Evolutionary conservation across 345 rosid genomes (phyloP).

Genomic region (Linum tenue): DNA sequence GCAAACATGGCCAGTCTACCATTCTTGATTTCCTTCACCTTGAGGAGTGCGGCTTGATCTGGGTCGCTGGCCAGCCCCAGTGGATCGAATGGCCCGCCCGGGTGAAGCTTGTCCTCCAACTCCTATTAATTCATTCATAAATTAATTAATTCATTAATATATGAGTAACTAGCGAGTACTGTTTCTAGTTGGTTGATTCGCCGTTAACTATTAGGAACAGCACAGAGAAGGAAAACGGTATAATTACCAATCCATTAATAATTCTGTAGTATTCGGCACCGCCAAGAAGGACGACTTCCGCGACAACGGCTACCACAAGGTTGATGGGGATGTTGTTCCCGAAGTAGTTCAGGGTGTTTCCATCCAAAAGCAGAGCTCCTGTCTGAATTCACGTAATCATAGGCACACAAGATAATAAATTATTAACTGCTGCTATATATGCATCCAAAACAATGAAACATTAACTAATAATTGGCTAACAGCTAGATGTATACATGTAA

Average conservation of each 20-base stretch:
- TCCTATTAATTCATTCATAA: conserved; percentile 27
- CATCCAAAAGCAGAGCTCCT: conserved; percentile 94
- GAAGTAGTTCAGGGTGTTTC: conserved; percentile 90
- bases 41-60: conserved; percentile 83
- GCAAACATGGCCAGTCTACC: conserved; percentile 96
- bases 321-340: conserved; percentile 88
- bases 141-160: no score
- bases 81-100: conserved; percentile 96
- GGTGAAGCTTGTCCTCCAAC: conserved; percentile 93
- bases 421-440: conserved; percentile 6
- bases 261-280: conserved; percentile 98
- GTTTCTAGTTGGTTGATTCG: no score
- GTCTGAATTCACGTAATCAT: conserved; percentile 38
- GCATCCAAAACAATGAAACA: no score
- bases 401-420: background rate
- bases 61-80: conserved; percentile 90
- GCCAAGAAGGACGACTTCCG: conserved; percentile 82
- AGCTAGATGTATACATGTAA: no score
- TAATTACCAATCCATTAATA: conserved; percentile 70
- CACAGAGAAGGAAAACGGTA: no score
- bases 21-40: conserved; percentile 94
- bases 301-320: conserved; percentile 61
- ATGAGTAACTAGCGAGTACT: no score
- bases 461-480: no score
- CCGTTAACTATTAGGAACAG: no score